Conservation (phyloP, 768 basidiomycete species). For the Lyophyllum atratum region DNA sequence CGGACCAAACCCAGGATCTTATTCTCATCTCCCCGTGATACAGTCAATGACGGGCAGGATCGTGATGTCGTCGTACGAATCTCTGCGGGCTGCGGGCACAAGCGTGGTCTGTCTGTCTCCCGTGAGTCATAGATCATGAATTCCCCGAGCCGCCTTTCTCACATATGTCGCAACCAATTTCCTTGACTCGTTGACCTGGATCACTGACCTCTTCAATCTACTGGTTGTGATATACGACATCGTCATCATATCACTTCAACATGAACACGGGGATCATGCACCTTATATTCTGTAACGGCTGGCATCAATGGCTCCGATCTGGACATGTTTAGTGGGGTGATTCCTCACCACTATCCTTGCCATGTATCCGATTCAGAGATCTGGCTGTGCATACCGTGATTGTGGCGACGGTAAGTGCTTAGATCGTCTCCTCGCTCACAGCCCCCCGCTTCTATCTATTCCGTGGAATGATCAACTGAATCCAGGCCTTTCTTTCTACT, state of each 20-base stretch:
- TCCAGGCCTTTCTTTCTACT: neutral
- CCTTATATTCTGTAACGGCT: neutral
- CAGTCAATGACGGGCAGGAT: conserved; percentile 66
- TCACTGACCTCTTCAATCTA: neutral
- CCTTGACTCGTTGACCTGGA: neutral
- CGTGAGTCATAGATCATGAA: conserved; percentile 32
- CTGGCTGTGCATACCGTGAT: conserved; percentile 62
- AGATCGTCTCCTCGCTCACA: neutral
- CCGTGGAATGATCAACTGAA: neutral
- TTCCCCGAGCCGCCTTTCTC: neutral
- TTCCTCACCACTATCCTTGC: conserved; percentile 60
- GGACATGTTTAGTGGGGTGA: conserved; percentile 50
- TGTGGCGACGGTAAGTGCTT: conserved; percentile 53
- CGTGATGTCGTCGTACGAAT: conserved; percentile 65
- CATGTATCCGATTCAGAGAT: conserved; percentile 66
- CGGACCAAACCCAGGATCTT: neutral
- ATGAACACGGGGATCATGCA: neutral
- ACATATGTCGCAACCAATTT: neutral
- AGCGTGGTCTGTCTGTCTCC: conserved; percentile 63
- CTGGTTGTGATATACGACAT: neutral
- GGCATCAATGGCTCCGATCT: neutral
- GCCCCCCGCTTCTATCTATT: neutral
- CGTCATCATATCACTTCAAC: neutral
- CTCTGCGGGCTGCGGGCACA: conserved; percentile 58
- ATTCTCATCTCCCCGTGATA: neutral